Evolutionary conservation across 2,329 filamentous ascomycete genomes (phyloP).

Genomic region (Sarocladium strictum): DNA sequence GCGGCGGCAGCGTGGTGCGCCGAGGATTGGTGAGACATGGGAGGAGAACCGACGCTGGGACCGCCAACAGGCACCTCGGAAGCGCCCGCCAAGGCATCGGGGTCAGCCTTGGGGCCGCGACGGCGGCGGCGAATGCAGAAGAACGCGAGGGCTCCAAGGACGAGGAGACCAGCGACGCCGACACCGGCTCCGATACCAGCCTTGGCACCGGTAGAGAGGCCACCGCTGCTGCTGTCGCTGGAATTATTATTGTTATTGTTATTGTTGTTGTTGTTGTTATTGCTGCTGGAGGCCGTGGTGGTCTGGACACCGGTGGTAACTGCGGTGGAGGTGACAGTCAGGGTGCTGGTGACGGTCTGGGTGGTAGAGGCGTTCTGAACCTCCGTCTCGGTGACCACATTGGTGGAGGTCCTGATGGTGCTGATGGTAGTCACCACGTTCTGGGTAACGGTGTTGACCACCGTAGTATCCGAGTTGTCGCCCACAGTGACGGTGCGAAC

Average conservation of each 20-base stretch:
- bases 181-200: constrained; percentile 36
- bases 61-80: constrained; percentile 36
- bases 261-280: constrained; percentile 12
- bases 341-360: constrained; percentile 30
- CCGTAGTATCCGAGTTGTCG: constrained; percentile 18
- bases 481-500: constrained; percentile 25
- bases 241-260: constrained; percentile 11
- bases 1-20: constrained; percentile 18
- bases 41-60: constrained; percentile 13
- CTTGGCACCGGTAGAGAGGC: constrained; percentile 36
- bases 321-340: constrained; percentile 27
- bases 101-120: constrained; percentile 25
- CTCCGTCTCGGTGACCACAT: constrained; percentile 25
- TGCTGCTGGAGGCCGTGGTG: constrained; percentile 19
- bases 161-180: constrained; percentile 28
- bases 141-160: constrained; percentile 24
- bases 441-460: constrained; percentile 23
- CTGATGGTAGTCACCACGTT: constrained; percentile 27
- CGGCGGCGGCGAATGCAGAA: constrained; percentile 26
- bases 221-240: constrained; percentile 15
- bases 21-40: constrained; percentile 24
- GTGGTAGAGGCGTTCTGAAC: constrained; percentile 31
- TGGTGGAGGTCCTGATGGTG: constrained; percentile 21
- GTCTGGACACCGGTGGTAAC: constrained; percentile 24
- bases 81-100: constrained; percentile 34